These are phyloP conservation scores for Exophiala oligosperma DNA, from an alignment of 2,329 filamentous ascomycete genomes.

Conservation along the genomic window DNA sequence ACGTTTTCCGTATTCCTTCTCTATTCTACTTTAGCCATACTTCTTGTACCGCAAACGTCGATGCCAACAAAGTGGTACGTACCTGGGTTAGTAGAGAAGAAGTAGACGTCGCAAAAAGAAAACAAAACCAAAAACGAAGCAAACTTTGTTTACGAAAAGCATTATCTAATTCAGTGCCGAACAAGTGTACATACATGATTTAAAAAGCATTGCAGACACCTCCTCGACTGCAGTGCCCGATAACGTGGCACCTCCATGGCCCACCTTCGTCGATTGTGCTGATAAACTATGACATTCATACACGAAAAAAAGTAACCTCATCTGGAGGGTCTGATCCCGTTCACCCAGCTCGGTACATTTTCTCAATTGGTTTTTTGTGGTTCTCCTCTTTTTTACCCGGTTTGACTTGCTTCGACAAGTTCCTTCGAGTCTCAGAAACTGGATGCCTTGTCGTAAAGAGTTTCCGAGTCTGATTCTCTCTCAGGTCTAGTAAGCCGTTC, in stretches of 20 bases:
- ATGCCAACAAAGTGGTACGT: too few relatives aligned
- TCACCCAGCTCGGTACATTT: not conserved
- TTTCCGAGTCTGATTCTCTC: not conserved
- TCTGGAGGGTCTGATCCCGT: not conserved
- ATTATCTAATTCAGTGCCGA: constrained; percentile 3
- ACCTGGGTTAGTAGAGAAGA: too few relatives aligned
- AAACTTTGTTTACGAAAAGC: not conserved
- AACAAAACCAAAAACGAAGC: not conserved
- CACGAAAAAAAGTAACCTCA: not conserved
- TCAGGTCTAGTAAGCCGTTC: not conserved
- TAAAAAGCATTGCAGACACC: not conserved
- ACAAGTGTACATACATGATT: not conserved
- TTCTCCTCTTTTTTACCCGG: too few relatives aligned
- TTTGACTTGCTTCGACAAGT: too few relatives aligned
- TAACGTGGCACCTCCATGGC: not conserved
- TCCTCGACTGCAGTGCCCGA: not conserved
- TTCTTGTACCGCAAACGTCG: too few relatives aligned
- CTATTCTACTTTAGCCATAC: too few relatives aligned
- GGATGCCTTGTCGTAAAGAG: not conserved
- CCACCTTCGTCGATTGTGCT: not conserved
- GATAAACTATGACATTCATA: constrained; percentile 2
- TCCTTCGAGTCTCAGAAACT: not conserved
- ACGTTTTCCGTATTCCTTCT: too few relatives aligned
- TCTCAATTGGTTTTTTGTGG: not conserved
- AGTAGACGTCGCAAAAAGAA: not conserved